Evolutionary conservation across 768 basidiomycete genomes (phyloP).

Genomic region (Candolleomyces efflorescens): DNA sequence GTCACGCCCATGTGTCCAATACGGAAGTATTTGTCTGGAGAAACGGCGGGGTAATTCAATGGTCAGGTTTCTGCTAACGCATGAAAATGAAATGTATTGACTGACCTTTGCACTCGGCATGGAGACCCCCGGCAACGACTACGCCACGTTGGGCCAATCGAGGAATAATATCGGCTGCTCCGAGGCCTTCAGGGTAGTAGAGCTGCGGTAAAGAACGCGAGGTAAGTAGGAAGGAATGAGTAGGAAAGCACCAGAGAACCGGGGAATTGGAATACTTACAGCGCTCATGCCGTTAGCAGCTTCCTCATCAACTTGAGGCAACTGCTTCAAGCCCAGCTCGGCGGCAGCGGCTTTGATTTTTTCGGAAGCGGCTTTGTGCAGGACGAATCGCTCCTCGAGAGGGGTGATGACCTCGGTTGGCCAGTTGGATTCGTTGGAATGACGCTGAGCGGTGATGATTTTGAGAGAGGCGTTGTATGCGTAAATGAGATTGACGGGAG

Average conservation of each 20-base stretch:
- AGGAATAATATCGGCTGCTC: slow-evolving; percentile 72
- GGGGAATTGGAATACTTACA: slow-evolving; percentile 32
- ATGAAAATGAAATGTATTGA: slow-evolving; percentile 5
- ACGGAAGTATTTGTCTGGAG: slow-evolving; percentile 82
- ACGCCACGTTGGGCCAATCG: slow-evolving; percentile 67
- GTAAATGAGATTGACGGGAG: slow-evolving; percentile 91
- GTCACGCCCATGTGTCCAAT: slow-evolving; percentile 95
- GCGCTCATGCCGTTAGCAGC: slow-evolving; percentile 97
- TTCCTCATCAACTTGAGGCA: slow-evolving; percentile 56
- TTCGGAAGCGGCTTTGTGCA: slow-evolving; percentile 66
- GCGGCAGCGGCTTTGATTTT: slow-evolving; percentile 65
- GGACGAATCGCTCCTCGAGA: slow-evolving; percentile 71
- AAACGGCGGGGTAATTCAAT: slow-evolving; percentile 6
- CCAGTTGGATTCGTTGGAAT: background rate
- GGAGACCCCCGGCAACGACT: slow-evolving; percentile 85
- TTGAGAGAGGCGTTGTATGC: slow-evolving; percentile 81
- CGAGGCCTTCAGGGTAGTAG: slow-evolving; percentile 82
- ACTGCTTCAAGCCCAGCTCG: slow-evolving; percentile 67
- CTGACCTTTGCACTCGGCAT: slow-evolving; percentile 77
- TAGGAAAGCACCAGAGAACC: background rate
- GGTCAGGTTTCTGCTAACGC: background rate
- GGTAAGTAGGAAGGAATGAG: background rate
- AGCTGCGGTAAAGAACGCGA: slow-evolving; percentile 33
- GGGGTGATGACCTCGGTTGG: slow-evolving; percentile 4
- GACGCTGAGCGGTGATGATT: slow-evolving; percentile 47